Evolutionary conservation across 2,329 filamentous ascomycete species (phyloP).

Genomic region (Gremmenia infestans): DNA sequence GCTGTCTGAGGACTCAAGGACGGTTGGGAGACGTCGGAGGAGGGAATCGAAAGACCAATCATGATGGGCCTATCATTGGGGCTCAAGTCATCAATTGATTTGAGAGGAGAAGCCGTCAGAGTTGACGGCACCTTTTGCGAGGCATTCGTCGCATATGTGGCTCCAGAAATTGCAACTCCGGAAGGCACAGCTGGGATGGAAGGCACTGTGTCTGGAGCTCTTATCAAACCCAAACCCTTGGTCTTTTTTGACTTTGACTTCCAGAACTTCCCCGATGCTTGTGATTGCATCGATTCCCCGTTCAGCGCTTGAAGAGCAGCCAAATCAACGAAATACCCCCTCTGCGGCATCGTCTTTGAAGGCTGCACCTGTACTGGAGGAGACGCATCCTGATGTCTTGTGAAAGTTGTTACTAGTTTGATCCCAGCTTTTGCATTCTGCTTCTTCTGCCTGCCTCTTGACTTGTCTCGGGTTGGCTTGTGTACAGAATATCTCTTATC

Average conservation of each 20-base stretch:
- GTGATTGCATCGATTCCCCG: conserved; percentile 17
- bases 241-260: conserved; percentile 27
- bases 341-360: conserved; percentile 14
- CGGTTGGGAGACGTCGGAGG: conserved; percentile 42
- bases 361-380: conserved; percentile 36
- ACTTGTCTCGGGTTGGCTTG: conserved; percentile 43
- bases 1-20: conserved; percentile 47
- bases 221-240: conserved; percentile 9
- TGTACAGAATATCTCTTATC: conserved; percentile 29
- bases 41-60: conserved; percentile 64
- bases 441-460: conserved; percentile 54
- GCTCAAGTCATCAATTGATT: conserved; percentile 46
- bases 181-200: neutral
- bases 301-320: conserved; percentile 56
- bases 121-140: neutral
- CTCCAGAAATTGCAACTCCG: neutral
- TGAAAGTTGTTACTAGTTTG: conserved; percentile 65
- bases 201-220: neutral
- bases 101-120: conserved; percentile 12
- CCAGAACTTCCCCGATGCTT: conserved; percentile 24
- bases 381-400: conserved; percentile 41
- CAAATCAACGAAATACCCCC: conserved; percentile 43
- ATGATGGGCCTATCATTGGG: conserved; percentile 67
- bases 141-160: neutral
- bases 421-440: conserved; percentile 60